Evolutionary conservation across 768 basidiomycete genomes (phyloP), one percentile per base, ranked within the genome.

Genomic region (Peribolospora baueri): DNA sequence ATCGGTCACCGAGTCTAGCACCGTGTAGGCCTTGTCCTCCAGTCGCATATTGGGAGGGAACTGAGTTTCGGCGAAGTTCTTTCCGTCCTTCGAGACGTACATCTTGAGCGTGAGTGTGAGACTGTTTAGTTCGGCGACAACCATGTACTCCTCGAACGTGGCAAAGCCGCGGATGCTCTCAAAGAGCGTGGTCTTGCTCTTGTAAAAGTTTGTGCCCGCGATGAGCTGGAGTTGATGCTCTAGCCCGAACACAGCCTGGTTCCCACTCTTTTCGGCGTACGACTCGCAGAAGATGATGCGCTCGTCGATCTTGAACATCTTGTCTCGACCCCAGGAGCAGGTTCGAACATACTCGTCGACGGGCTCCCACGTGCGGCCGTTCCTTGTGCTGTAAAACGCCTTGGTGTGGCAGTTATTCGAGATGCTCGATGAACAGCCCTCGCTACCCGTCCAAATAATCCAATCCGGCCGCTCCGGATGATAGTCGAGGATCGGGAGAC

Each of bases 61-160:
- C 61, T 75, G 72, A 0, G 88, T 91, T 41, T 76, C 71, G 0
- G 90, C 80, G 65, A 93, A 98, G 42, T 73, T 76, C 53, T 76
- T 69, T 5, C 90, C 93, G 62, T 98, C 86, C 10, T 97, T 69
- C 1, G 93, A 98, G 4, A 98, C 86, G 63, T 91, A 84, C 6
- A 95, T 71, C 53, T 84, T 80, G 47, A 97, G 71, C 0, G 65
- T 67, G 46, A 62, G 58, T 2, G 81, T 73, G 38, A 7, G 14
- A 46, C n/a, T 25, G 54, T 78, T 53, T 46, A 93, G 86, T 74
- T 88, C 81, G 36, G 91, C 93, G 40, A 95, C 91, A 48, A 97
- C 79, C 65, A 97, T 73, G 66, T 83, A 98, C 70, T 98, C 86
- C 0, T 85, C 85, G 68, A 98, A 98, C 69, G 87, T 90, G 0